Evolutionary conservation across 176 grass and related monocot genomes (phyloP).

Genomic region (Ensete ventricosum): DNA sequence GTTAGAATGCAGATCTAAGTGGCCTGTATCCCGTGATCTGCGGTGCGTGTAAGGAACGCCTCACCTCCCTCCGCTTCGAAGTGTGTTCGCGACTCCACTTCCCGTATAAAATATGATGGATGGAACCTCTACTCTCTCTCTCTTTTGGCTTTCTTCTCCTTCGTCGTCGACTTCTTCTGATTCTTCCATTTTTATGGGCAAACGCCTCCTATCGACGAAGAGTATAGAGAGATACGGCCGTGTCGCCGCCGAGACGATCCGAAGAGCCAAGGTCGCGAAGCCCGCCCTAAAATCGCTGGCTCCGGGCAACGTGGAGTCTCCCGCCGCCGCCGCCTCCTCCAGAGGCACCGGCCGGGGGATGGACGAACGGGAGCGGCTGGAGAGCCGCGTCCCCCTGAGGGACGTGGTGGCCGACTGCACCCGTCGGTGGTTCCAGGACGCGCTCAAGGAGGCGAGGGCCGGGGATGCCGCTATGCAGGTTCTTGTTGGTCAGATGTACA

Average conservation of each 20-base stretch:
- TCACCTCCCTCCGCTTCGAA: slow-evolving; percentile 9
- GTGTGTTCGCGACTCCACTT: not conserved
- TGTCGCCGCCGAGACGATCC: slow-evolving; percentile 25
- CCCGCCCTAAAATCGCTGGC: slow-evolving; percentile 25
- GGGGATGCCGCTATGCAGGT: slow-evolving; percentile 89
- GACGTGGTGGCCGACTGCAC: slow-evolving; percentile 74
- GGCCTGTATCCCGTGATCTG: not conserved
- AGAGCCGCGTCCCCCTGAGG: slow-evolving; percentile 47
- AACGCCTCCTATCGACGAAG: slow-evolving; percentile 26
- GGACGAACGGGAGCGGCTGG: slow-evolving; percentile 20
- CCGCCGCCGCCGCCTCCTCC: slow-evolving; percentile 16
- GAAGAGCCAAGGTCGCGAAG: not conserved
- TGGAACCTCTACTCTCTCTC: slow-evolving; percentile 22
- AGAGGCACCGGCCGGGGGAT: slow-evolving; percentile 26
- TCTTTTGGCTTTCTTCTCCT: slow-evolving; percentile 9
- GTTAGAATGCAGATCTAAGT: no score
- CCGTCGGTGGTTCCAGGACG: slow-evolving; percentile 80
- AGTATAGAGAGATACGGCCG: slow-evolving; percentile 11
- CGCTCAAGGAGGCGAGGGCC: slow-evolving; percentile 73
- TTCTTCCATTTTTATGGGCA: slow-evolving; percentile 41
- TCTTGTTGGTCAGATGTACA: slow-evolving; percentile 96
- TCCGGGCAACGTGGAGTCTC: slow-evolving; percentile 32
- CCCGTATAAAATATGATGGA: not conserved
- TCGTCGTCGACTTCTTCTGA: not conserved
- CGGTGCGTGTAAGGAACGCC: not conserved